Evolutionary conservation across 2,329 filamentous ascomycete genomes (phyloP), one percentile per base, ranked within the genome.

Genomic region (Trichoderma sp.): DNA sequence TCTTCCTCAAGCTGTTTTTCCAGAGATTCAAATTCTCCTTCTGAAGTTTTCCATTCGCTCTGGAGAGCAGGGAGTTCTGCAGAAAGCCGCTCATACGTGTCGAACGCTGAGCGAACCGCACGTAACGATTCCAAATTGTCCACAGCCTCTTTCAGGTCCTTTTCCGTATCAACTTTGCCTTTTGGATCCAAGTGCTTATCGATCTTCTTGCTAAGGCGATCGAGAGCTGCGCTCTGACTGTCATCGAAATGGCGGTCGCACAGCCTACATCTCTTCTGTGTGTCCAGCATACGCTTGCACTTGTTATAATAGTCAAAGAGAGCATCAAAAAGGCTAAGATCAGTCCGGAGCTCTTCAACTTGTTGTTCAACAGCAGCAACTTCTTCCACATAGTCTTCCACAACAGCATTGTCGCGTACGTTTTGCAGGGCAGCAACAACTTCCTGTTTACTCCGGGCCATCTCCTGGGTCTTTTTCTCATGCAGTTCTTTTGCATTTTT

Each of bases 191-290:
- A 85, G 61, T 88, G 86, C 69, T 88, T 86, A 71, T 91, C 86
- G 39, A 98, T 86, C 76, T 90, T 92, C 53, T 88, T 85, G 64
- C 90, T 83, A 73, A 97, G 86, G 67, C 84, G 88, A n/a, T 86
- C 90, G 74, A 87, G 75, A 68, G 80, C 90, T 76, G 87, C 88
- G 36, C 82, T 86, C 75, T 84, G 84, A 76, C 85, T 83, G 77
- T 89, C 88, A 80, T 84, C 83, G 79, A 97, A 94, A 4, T 85
- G 81, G 68, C 94, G 88, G 57, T 88, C 86, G 78, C 95, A 98
- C 26, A 96, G 88, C 39, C 89, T 87, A 79, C 95, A 98, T 58
- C 87, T 88, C 75, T 93, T 92, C 68, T 92, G 88, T 39, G 89
- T 85, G 69, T 92, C 86, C 12, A 93, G 87, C 26, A 86, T 86